These are phyloP conservation scores for Didymella pinodella DNA, from an alignment of 2,329 filamentous ascomycete species.

Conservation along the genomic window DNA sequence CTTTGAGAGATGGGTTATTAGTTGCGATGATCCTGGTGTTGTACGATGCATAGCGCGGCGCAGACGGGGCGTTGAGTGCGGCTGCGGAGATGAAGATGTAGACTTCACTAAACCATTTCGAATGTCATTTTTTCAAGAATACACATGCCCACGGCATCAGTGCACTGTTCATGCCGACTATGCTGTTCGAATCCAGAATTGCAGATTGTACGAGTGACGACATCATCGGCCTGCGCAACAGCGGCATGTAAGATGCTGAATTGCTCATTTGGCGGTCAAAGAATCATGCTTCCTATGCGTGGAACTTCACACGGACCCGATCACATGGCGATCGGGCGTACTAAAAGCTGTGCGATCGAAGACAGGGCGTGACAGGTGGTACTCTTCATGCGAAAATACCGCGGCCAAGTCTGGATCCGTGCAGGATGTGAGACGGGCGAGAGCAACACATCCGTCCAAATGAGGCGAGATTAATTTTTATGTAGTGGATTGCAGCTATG, in stretches of 20 bases:
- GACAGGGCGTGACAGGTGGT: background rate
- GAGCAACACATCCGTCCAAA: background rate
- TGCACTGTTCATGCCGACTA: background rate
- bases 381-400: background rate
- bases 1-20: background rate
- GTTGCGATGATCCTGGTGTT: background rate
- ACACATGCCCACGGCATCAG: background rate
- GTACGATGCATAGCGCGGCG: slow-evolving; percentile 4
- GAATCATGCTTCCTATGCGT: background rate
- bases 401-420: background rate
- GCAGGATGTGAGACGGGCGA: background rate
- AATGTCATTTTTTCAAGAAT: background rate
- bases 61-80: background rate
- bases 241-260: background rate
- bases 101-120: background rate
- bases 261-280: background rate
- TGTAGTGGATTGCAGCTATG: slow-evolving; percentile 1
- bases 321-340: background rate
- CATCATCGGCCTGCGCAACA: background rate
- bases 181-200: no score
- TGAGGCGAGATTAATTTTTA: background rate
- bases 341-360: background rate
- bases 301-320: background rate
- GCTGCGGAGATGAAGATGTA: background rate
- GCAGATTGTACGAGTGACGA: background rate